Conservation (phyloP, 2,329 filamentous ascomycete species). For the Metarhizium brunneum region DNA sequence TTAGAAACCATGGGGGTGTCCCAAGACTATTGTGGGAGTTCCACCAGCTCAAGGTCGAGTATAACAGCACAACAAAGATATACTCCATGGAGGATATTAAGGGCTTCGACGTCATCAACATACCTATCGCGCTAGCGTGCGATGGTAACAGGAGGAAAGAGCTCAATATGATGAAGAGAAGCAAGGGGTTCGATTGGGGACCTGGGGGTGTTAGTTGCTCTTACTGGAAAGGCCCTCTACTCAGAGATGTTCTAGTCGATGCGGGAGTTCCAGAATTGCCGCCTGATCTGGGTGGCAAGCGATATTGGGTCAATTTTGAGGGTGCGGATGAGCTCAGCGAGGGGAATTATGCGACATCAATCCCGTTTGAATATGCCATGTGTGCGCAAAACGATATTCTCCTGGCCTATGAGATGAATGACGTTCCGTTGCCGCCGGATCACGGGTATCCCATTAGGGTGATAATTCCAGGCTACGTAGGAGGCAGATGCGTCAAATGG, state of each 20-base stretch:
- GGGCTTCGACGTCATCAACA: slow-evolving; percentile 35
- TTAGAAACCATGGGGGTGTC: slow-evolving; percentile 42
- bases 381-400: neutral
- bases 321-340: slow-evolving; percentile 37
- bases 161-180: slow-evolving; percentile 38
- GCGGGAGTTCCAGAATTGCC: slow-evolving; percentile 26
- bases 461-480: slow-evolving; percentile 33
- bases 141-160: slow-evolving; percentile 42
- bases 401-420: slow-evolving; percentile 31
- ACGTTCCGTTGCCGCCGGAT: slow-evolving; percentile 28
- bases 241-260: slow-evolving; percentile 33
- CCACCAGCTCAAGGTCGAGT: slow-evolving; percentile 34
- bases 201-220: slow-evolving; percentile 36
- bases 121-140: slow-evolving; percentile 37
- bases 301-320: slow-evolving; percentile 37
- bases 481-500: slow-evolving; percentile 38
- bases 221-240: slow-evolving; percentile 38
- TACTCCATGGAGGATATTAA: slow-evolving; percentile 35
- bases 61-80: slow-evolving; percentile 20
- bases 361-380: slow-evolving; percentile 34
- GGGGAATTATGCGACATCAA: slow-evolving; percentile 37
- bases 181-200: slow-evolving; percentile 39
- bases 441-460: slow-evolving; percentile 35
- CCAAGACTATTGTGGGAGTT: slow-evolving; percentile 39
- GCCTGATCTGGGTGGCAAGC: neutral